phyloP scores from a whole-genome alignment of 768 basidiomycete genomes.

The Tulasnella sp. region DNA sequence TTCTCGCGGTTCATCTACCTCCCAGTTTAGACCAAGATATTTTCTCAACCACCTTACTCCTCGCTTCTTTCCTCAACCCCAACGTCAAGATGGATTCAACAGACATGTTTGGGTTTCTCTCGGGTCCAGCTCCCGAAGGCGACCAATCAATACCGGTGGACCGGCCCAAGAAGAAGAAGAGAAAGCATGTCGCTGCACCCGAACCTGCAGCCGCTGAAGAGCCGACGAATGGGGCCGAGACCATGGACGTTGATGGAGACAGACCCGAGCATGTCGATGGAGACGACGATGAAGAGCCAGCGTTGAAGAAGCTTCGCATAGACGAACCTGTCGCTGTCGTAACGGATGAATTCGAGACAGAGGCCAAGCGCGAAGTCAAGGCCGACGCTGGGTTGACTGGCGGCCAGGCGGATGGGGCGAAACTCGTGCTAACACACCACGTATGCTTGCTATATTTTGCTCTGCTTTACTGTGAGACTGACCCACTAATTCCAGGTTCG shows the following conservation, averaged over 20 bases:
- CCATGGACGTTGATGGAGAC: conserved; percentile 44
- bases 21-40: conserved; percentile 14
- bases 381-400: conserved; percentile 87
- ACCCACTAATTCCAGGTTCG: conserved; percentile 61
- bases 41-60: conserved; percentile 20
- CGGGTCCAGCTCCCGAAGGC: conserved; percentile 30
- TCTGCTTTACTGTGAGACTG: not conserved
- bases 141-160: not conserved
- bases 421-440: conserved; percentile 81
- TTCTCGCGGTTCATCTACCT: conserved; percentile 11
- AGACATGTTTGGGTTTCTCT: conserved; percentile 72
- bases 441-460: conserved; percentile 46
- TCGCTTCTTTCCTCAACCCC: not conserved
- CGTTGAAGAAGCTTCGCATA: conserved; percentile 61
- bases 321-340: conserved; percentile 72
- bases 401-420: conserved; percentile 62
- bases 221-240: conserved; percentile 43
- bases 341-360: conserved; percentile 92
- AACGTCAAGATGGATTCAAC: not conserved
- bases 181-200: conserved; percentile 39
- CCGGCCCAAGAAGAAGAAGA: conserved; percentile 39
- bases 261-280: conserved; percentile 48
- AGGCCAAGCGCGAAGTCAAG: conserved; percentile 88
- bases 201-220: not conserved
- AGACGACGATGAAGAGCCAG: conserved; percentile 46